These are phyloP conservation scores for Pleodorina starrii DNA, from an alignment of 139 green algal species.

Conservation along the genomic window DNA sequence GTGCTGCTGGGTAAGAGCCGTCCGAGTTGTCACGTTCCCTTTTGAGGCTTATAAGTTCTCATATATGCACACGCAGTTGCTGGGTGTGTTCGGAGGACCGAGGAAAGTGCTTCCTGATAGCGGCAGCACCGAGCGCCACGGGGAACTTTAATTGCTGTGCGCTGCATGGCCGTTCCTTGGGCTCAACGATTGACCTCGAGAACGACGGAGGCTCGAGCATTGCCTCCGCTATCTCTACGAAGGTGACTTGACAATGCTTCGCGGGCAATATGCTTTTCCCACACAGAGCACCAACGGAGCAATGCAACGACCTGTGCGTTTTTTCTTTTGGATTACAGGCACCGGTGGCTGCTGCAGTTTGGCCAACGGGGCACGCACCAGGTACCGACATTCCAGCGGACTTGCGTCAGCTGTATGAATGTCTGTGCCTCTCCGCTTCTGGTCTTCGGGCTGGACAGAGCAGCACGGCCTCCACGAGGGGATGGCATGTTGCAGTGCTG, in stretches of 20 bases:
- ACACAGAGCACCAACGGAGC: too few species aligned
- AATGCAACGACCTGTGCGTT: background rate
- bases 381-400: background rate
- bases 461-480: background rate
- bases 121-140: background rate
- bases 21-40: background rate
- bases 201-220: background rate
- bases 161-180: background rate
- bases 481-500: background rate
- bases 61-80: background rate
- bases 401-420: conserved; percentile 1
- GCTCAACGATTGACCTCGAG: background rate
- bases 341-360: background rate
- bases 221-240: background rate
- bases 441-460: background rate
- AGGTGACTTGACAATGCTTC: too few species aligned
- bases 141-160: background rate
- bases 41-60: background rate
- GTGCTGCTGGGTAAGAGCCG: background rate
- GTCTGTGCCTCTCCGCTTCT: background rate
- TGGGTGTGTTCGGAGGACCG: background rate
- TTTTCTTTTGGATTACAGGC: background rate
- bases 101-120: background rate
- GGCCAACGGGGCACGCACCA: background rate
- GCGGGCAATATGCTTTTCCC: too few species aligned